Evolutionary conservation across 2,329 filamentous ascomycete species (phyloP).

Genomic region (Phaeosphaeria sp.): DNA sequence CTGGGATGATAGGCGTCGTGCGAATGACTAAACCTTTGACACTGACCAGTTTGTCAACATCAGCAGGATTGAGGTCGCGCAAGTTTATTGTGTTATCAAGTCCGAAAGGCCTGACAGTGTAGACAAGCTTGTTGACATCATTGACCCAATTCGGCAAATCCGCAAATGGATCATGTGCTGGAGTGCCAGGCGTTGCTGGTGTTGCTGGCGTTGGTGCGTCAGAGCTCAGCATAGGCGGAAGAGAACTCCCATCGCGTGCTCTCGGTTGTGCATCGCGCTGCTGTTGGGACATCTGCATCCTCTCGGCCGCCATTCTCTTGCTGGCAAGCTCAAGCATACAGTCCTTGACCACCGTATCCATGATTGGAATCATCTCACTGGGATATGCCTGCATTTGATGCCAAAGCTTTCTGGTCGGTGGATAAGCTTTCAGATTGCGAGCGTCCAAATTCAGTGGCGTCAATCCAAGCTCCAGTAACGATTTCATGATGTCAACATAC

Average conservation of each 20-base stretch:
- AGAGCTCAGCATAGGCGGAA: constrained; percentile 79
- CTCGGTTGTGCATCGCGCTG: constrained; percentile 54
- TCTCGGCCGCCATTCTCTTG: constrained; percentile 75
- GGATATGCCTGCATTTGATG: constrained; percentile 94
- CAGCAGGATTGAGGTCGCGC: constrained; percentile 91
- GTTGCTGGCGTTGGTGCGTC: constrained; percentile 63
- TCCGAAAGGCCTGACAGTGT: constrained; percentile 88
- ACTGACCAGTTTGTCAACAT: constrained; percentile 95
- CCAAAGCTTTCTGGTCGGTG: constrained; percentile 91
- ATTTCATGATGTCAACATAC: constrained; percentile 84
- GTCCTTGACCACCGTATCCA: constrained; percentile 95
- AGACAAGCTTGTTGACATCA: constrained; percentile 80
- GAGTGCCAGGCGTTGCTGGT: constrained; percentile 40
- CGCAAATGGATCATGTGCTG: constrained; percentile 41
- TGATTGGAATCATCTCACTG: constrained; percentile 92
- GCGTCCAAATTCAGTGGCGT: constrained; percentile 87
- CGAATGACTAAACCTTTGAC: constrained; percentile 97
- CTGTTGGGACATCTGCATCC: constrained; percentile 63
- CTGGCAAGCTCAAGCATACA: constrained; percentile 89
- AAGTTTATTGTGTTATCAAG: constrained; percentile 87
- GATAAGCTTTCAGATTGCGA: constrained; percentile 88
- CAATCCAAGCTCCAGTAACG: constrained; percentile 87
- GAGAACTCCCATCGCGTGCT: constrained; percentile 68
- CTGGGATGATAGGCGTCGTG: constrained; percentile 93
- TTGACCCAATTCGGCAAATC: constrained; percentile 73